These are phyloP conservation scores for Phoma sp. DNA, from an alignment of 2,329 filamentous ascomycete species.

Conservation along the genomic window DNA sequence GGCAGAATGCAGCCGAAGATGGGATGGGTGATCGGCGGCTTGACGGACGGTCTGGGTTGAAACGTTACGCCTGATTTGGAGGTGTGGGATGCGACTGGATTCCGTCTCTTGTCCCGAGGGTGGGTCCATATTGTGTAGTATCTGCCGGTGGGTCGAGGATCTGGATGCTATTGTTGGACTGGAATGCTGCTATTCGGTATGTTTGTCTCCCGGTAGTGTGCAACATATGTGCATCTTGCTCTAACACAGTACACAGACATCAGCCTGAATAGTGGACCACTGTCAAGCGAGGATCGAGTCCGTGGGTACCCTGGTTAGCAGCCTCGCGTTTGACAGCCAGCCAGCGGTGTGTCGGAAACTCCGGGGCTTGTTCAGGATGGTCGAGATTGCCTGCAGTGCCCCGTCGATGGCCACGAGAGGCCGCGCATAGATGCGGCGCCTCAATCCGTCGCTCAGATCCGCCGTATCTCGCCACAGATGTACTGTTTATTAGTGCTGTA, in stretches of 20 bases:
- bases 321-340: slow-evolving; percentile 6
- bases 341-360: slow-evolving; percentile 6
- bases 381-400: not conserved
- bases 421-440: slow-evolving; percentile 11
- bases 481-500: not conserved
- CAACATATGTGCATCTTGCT: not conserved
- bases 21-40: not conserved
- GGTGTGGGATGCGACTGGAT: not conserved
- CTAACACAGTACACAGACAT: not conserved
- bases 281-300: too few species aligned
- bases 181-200: not conserved
- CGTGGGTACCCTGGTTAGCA: slow-evolving; percentile 6
- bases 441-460: not conserved
- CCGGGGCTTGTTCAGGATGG: not conserved
- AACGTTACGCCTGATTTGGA: not conserved
- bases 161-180: too few species aligned
- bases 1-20: not conserved
- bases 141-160: not conserved
- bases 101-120: not conserved
- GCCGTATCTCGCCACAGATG: slow-evolving; percentile 2
- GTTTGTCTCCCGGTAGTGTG: not conserved
- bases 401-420: not conserved
- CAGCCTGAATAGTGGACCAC: too few species aligned
- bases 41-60: not conserved
- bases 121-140: not conserved